Evolutionary conservation across 176 grass and related monocot species (phyloP).

Genomic region (Dendrocalamus sinicus): DNA sequence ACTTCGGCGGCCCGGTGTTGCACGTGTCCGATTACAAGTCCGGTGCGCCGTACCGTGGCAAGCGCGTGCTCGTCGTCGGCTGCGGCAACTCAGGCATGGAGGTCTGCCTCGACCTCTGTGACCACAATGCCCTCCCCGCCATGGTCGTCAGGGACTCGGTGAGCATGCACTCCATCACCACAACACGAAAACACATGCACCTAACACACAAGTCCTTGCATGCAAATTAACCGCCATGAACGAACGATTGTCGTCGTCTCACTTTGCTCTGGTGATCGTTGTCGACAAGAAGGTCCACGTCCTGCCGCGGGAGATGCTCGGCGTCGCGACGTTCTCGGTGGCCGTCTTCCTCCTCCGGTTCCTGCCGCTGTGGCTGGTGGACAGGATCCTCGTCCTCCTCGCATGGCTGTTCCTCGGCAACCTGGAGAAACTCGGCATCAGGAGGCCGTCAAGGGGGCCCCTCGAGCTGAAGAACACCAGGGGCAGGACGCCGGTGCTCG

Average conservation of each 20-base stretch:
- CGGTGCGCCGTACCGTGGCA: slow-evolving; percentile 56
- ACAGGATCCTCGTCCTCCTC: slow-evolving; percentile 70
- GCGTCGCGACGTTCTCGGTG: slow-evolving; percentile 73
- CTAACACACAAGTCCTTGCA: background rate
- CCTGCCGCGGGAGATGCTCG: slow-evolving; percentile 72
- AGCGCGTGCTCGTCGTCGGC: slow-evolving; percentile 78
- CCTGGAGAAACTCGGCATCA: slow-evolving; percentile 62
- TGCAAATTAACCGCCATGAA: background rate
- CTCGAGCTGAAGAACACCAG: slow-evolving; percentile 72
- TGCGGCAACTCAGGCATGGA: slow-evolving; percentile 94
- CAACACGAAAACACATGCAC: background rate
- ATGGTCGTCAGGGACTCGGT: slow-evolving; percentile 86
- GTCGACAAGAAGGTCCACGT: slow-evolving; percentile 69
- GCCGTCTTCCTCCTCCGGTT: slow-evolving; percentile 63
- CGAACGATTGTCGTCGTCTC: background rate
- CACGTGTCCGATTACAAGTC: slow-evolving; percentile 78
- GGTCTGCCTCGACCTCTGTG: slow-evolving; percentile 81
- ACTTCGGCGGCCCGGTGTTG: slow-evolving; percentile 47
- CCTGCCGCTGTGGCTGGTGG: slow-evolving; percentile 67
- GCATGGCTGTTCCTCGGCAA: slow-evolving; percentile 67
- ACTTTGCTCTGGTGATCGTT: background rate
- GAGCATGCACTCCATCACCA: slow-evolving; percentile 33
- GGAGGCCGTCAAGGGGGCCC: slow-evolving; percentile 49
- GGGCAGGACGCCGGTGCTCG: slow-evolving; percentile 76
- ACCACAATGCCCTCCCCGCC: slow-evolving; percentile 66